A percentile compares a stretch with the other conserved stretches of the same genome.
phyloP scores from a whole-genome alignment of 352 stramenopile species.

The Pythium guiyangense region DNA sequence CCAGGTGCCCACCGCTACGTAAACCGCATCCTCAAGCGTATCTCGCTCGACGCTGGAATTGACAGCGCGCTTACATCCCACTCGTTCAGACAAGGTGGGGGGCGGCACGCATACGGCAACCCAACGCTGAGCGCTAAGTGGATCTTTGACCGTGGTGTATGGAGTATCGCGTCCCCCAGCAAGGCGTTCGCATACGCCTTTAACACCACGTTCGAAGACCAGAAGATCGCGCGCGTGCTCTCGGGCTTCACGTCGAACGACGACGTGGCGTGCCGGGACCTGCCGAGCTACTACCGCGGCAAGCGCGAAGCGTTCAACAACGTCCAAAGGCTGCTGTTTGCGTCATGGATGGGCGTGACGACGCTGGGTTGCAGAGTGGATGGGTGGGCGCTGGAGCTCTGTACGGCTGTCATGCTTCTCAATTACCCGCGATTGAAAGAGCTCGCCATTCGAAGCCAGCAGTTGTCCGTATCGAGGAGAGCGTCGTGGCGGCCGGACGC shows the following conservation, averaged over 20 bases:
- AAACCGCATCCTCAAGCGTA: no score
- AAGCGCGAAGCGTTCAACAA: not conserved
- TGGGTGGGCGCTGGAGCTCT: not conserved
- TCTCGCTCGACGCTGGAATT: no score
- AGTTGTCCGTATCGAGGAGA: not conserved
- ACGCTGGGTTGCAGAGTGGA: not conserved
- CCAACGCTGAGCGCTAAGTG: no score
- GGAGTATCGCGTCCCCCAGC: no score
- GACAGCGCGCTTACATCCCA: no score
- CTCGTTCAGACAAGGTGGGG: constrained; percentile 18
- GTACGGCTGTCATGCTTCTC: not conserved
- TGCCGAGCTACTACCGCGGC: not conserved
- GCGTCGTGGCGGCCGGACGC: not conserved
- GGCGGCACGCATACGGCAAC: no score
- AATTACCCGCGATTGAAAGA: not conserved
- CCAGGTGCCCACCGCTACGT: constrained; percentile 2
- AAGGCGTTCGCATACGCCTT: no score
- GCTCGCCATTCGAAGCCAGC: not conserved
- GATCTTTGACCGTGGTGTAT: no score
- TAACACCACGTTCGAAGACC: constrained; percentile 23
- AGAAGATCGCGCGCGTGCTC: no score
- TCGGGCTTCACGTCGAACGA: not conserved
- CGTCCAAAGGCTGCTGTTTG: no score
- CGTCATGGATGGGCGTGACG: no score
- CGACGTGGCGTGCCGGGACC: no score